Evolutionary conservation across 2,329 filamentous ascomycete species (phyloP), one percentile per base, ranked within the genome.

Genomic region (Exophiala mesophila): DNA sequence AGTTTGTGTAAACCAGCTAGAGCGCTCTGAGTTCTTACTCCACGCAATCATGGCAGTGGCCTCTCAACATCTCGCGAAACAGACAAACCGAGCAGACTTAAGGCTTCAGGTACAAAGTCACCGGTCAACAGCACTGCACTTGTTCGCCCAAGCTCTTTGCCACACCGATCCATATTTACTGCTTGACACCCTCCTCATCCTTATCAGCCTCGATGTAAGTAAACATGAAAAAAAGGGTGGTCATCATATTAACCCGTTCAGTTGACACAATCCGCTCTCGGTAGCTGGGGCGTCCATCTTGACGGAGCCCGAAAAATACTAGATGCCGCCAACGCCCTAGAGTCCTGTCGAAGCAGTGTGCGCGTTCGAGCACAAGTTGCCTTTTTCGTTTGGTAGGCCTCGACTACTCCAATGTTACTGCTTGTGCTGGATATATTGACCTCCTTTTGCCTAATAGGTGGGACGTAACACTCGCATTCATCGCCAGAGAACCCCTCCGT

Each of bases 261-360:
- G 61, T 62, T 59, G 19, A 59, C 60, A 3, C 57, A 57, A 1
- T 64, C 62, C 2, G 62, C 60, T 2, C 50, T 56, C n/a, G 61
- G 62, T 2, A 53, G 50, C 7, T 64, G 60, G 61, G 32, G 41
- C 1, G 53, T 39, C 19, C 57, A 65, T 39, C 42, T 65, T 4
- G 35, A 36, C 17, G 47, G 53, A 0, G 57, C 56, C 0, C 47
- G 56, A 16, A 55, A 47, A 18, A 51, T 59, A 30, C 53, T 61
- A 8, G 43, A 60, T 21, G 49, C 46, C 9, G 55, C 55, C 4
- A 47, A 49, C 10, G 30, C 42, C 7, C 33, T 23, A 19, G 17
- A 39, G 9, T 7, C 6, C 8, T 31, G 37, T 17, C 32, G 50
- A 8, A 53, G 35, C 7, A 58, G 49, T 3, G 50, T 54, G 5